A percentile compares a stretch with the other conserved stretches of the same genome.
These are phyloP conservation scores for Venturia aucupariae DNA, from an alignment of 2,329 filamentous ascomycete species.

Conservation along the genomic window DNA sequence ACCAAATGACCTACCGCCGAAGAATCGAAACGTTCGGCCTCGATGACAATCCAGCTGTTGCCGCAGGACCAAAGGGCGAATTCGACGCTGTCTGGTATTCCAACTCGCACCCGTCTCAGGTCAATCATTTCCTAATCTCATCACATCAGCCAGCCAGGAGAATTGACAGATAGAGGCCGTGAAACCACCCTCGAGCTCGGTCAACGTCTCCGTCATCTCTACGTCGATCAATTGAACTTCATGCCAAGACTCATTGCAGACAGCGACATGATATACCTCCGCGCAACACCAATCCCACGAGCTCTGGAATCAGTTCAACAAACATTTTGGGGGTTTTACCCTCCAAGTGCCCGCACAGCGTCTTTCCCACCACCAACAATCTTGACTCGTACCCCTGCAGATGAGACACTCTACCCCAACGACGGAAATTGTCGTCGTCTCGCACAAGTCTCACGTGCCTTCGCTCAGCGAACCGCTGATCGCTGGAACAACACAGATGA, in stretches of 20 bases:
- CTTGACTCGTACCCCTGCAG: slow-evolving; percentile 34
- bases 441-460: slow-evolving; percentile 37
- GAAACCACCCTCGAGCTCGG: slow-evolving; percentile 41
- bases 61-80: slow-evolving; percentile 57
- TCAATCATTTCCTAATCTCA: background rate
- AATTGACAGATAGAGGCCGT: slow-evolving; percentile 41
- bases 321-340: slow-evolving; percentile 41
- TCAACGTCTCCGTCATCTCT: slow-evolving; percentile 38
- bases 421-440: slow-evolving; percentile 41
- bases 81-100: slow-evolving; percentile 74
- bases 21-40: slow-evolving; percentile 74
- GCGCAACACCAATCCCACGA: slow-evolving; percentile 40
- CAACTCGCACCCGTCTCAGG: background rate
- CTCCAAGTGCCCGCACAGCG: slow-evolving; percentile 31
- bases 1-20: slow-evolving; percentile 54
- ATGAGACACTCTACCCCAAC: slow-evolving; percentile 43
- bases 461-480: slow-evolving; percentile 38
- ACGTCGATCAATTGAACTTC: slow-evolving; percentile 41
- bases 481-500: slow-evolving; percentile 54
- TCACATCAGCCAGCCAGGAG: slow-evolving; percentile 33
- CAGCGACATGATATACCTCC: slow-evolving; percentile 36
- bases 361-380: slow-evolving; percentile 37
- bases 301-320: slow-evolving; percentile 43
- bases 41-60: slow-evolving; percentile 55
- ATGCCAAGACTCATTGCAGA: slow-evolving; percentile 36